A percentile compares a stretch with the other conserved stretches of the same genome.
phyloP scores from a whole-genome alignment of 2,329 filamentous ascomycete species.

The Talaromyces amestolkiae region DNA sequence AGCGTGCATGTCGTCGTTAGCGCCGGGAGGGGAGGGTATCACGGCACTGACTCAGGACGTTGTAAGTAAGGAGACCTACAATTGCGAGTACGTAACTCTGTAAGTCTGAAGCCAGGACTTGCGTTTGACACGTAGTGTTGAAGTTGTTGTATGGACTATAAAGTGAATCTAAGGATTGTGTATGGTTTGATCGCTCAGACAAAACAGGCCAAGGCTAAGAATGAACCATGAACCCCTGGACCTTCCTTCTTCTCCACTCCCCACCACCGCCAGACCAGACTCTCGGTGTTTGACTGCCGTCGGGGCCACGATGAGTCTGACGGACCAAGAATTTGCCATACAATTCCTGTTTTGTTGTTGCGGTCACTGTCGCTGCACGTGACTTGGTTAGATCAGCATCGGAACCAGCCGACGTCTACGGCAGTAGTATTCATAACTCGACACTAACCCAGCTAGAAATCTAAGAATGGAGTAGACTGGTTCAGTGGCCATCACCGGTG shows the following conservation, averaged over 20 bases:
- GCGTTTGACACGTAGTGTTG: not conserved
- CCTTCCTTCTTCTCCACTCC: not conserved
- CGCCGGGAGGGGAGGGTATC: conserved; percentile 2
- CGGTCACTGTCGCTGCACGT: not conserved
- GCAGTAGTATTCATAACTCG: too few relatives aligned
- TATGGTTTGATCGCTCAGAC: not conserved
- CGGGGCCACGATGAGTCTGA: not conserved
- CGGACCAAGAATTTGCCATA: not conserved
- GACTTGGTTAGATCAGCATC: not conserved
- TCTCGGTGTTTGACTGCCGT: conserved; percentile 2
- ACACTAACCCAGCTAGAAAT: too few relatives aligned
- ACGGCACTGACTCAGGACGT: not conserved
- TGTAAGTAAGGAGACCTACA: not conserved
- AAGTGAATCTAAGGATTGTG: too few relatives aligned
- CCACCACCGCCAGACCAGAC: not conserved
- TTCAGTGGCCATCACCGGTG: too few relatives aligned
- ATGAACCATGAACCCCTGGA: conserved; percentile 8
- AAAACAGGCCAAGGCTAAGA: not conserved
- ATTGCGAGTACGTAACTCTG: too few relatives aligned
- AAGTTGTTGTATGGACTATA: too few relatives aligned
- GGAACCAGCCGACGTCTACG: not conserved
- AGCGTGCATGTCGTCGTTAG: not conserved
- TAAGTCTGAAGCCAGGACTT: not conserved
- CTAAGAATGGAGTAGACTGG: too few relatives aligned
- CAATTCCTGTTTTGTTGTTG: not conserved